Percentiles rank a stretch among this genome's conserved stretches.
These are phyloP conservation scores for Elaeis guineensis DNA, from an alignment of 176 grass and related monocot genomes.

Conservation along the genomic window DNA sequence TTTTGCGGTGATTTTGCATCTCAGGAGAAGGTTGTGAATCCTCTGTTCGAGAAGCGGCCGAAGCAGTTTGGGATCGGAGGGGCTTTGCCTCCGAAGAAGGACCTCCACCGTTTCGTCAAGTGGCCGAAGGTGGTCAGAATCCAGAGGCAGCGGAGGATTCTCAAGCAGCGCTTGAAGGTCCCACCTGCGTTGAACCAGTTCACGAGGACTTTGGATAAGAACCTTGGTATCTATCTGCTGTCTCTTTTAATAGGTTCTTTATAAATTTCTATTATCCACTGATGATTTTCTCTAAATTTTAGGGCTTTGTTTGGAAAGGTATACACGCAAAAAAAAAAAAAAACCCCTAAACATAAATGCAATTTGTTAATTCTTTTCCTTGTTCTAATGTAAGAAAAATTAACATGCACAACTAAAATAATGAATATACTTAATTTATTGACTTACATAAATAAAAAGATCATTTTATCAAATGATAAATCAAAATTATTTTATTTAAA, in stretches of 20 bases:
- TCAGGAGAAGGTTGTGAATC: constrained; percentile 12
- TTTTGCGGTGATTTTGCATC: not conserved
- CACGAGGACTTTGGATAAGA: not conserved
- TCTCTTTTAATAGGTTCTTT: not conserved
- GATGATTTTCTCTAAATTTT: not conserved
- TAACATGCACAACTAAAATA: too few species aligned
- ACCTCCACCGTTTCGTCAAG: constrained; percentile 1
- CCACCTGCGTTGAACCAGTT: not conserved
- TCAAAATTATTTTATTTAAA: too few species aligned
- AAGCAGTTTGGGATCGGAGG: constrained; percentile 9
- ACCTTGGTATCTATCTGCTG: not conserved
- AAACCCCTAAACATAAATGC: too few species aligned
- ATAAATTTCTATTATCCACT: too few species aligned
- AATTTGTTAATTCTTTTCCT: too few species aligned
- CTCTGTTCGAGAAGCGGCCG: not conserved
- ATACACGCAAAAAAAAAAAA: too few species aligned
- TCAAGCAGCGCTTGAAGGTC: not conserved
- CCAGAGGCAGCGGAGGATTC: not conserved
- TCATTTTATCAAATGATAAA: too few species aligned
- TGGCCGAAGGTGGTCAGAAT: constrained; percentile 3
- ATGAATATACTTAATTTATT: too few species aligned
- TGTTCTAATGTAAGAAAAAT: too few species aligned
- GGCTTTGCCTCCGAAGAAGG: not conserved
- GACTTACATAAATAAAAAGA: too few species aligned
- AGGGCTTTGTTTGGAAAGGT: too few species aligned